Evolutionary conservation across 805 yeast genomes (phyloP), one percentile per base, ranked within the genome.

Genomic region (Kluyveromyces lactis): DNA sequence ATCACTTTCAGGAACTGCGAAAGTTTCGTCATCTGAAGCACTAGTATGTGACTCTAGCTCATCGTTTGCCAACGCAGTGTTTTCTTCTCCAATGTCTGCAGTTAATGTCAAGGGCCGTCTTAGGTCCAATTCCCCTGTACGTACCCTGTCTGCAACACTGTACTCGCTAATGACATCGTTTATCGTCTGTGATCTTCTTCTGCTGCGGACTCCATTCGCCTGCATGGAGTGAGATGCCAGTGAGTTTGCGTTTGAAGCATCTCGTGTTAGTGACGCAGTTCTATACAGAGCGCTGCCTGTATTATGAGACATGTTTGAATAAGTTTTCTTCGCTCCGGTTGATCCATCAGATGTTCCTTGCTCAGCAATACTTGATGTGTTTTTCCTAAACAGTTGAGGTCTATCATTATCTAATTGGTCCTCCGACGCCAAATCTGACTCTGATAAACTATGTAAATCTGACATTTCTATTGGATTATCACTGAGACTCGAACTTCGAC

Each of bases 101-200:
- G 54, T 55, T 3, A 60, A 23, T 1, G 56, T 48, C 33, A 60
- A 37, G 3, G 64, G 64, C n/a, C 53, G 44, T 4, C 50, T 36
- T 5, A 60, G 41, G 38, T 60, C 60, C 18, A 60, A n/a, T 23
- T 58, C 60, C 1, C 64, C 64, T 3, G 50, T 48, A 33, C 42
- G 50, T 3, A 60, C 51, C 18, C 48, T 49, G 5, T 48, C 47
- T 1, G 50, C 60, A 2, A 52, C 58, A 42, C 65, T 61, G 45
- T 71, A 72, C 21, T 68, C 68, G 17, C 55, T 50, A 26, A 72
- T 68, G 7, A 71, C 63, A 43, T 69, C 71, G 27, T 52, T 46
- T 31, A 63, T 56, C 11, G 46, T 58, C 40, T 68, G 67, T 0
- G 71, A 52, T 5, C 66, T 61, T 36, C 41, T 39, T 31, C 47